phyloP scores from a whole-genome alignment of 352 stramenopile genomes.

The Pythium folliculosum region DNA sequence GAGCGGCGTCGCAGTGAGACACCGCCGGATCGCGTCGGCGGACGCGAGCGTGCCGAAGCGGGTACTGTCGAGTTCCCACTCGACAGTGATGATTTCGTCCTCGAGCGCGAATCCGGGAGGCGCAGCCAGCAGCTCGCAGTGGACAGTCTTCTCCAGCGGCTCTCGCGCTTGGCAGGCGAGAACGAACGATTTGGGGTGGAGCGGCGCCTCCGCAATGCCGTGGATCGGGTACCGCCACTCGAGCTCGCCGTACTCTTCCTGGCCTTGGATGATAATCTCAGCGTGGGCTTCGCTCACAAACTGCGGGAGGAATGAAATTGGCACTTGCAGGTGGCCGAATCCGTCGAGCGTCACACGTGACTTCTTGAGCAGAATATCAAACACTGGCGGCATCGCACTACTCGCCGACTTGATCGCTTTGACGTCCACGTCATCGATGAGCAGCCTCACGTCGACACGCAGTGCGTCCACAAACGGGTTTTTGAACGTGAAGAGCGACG shows the following conservation, averaged over 20 bases:
- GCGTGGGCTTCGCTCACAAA: slow-evolving; percentile 67
- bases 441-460: slow-evolving; percentile 77
- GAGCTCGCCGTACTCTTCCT: slow-evolving; percentile 66
- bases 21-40: slow-evolving; percentile 46
- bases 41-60: slow-evolving; percentile 60
- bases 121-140: slow-evolving; percentile 60
- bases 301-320: slow-evolving; percentile 89
- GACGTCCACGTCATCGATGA: slow-evolving; percentile 29
- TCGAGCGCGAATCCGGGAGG: slow-evolving; percentile 43
- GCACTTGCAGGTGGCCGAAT: slow-evolving; percentile 87
- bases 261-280: slow-evolving; percentile 66
- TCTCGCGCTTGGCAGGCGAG: slow-evolving; percentile 73
- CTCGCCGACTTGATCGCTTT: neutral
- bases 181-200: slow-evolving; percentile 57
- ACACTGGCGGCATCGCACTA: slow-evolving; percentile 33
- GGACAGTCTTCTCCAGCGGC: slow-evolving; percentile 58
- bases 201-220: slow-evolving; percentile 66
- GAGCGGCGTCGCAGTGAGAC: slow-evolving; percentile 46
- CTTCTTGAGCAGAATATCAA: slow-evolving; percentile 81
- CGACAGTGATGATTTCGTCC: slow-evolving; percentile 50
- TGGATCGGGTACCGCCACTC: slow-evolving; percentile 79
- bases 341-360: slow-evolving; percentile 73
- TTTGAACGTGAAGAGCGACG: slow-evolving; percentile 90
- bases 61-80: slow-evolving; percentile 66
- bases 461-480: slow-evolving; percentile 91